Base-by-base conservation (phyloP, 768 basidiomycete genomes). In the Macrolepiota albuminosa region DNA sequence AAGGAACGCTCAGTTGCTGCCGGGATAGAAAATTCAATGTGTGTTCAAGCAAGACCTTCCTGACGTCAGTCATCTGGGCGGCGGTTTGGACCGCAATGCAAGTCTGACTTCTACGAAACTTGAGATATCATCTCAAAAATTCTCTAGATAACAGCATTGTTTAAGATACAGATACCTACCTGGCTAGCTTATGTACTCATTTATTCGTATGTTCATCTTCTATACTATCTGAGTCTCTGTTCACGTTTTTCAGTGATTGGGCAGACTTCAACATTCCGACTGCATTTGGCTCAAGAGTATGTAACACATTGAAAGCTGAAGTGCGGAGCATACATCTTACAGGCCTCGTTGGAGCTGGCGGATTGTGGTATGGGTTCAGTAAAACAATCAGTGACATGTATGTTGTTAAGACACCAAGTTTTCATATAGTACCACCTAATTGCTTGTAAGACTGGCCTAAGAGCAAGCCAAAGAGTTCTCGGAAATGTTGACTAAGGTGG, bases 321-420 rank as follows among this genome's bases (percentile, higher is more conserved):
- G 81, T 95, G 10, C 83, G 84, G 24, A 92, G 89, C 64, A 94
- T 98, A 56, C 87, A 84, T 61, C 79, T 98, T 6, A 84, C 91
- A 10, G 82, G 81, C 47, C 84, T 95, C 8, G 93, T 96, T 9
- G 95, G 95, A 8, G 86, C 88, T 11, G 91, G 91, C 2, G 91
- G 93, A 2, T 74, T 86, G 66, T 98, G 95, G 95, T 98, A 97
- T 71, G 88, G 88, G 4, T 95, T 95, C 71, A 94, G 95, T 14
- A 87, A 87, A 70, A 84, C 86, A 63, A 85, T 96, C 61, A 89
- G 88, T 77, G 87, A 88, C 56, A 84, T 96, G 93, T 93, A 68
- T 68, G 67, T 65, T 68, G 66, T 66, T 11, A 10, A 37, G 14
- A 31, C 37, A 52, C 52, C 11, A 18, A 40, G 43, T 40, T 51